phyloP scores from a whole-genome alignment of 2,329 filamentous ascomycete genomes.

The Ophiostoma montium region DNA sequence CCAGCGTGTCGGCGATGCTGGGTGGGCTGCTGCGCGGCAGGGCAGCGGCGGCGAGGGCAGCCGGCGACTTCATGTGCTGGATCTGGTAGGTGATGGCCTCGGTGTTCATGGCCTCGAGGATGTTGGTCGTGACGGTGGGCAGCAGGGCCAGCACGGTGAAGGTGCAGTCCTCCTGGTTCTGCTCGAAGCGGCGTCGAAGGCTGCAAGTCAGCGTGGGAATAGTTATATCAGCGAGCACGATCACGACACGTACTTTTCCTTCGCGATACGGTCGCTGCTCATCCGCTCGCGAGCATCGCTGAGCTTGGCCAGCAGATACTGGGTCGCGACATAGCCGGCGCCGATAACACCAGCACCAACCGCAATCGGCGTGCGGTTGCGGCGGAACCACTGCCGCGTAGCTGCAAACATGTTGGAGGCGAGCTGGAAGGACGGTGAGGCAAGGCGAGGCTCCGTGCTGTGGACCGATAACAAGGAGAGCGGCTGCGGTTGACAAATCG shows the following conservation, averaged over 20 bases:
- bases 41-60: conserved; percentile 25
- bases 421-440: not conserved
- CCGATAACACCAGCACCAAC: conserved; percentile 79
- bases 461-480: no score
- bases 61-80: conserved; percentile 70
- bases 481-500: no score
- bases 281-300: conserved; percentile 90
- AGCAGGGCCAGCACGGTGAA: conserved; percentile 94
- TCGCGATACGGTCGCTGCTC: conserved; percentile 88
- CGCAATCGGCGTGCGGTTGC: conserved; percentile 80
- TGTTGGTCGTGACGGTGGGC: conserved; percentile 79
- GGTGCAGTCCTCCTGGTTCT: conserved; percentile 98
- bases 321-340: conserved; percentile 78
- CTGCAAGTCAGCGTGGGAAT: conserved; percentile 30
- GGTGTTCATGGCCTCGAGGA: conserved; percentile 76
- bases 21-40: conserved; percentile 36
- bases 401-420: conserved; percentile 43
- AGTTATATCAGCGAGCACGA: not conserved
- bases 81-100: conserved; percentile 88
- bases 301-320: conserved; percentile 86
- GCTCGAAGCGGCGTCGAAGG: conserved; percentile 87
- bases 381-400: conserved; percentile 79
- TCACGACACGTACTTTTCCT: conserved; percentile 63
- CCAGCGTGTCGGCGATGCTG: conserved; percentile 52
- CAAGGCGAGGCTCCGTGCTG: conserved; percentile 5